Conservation (phyloP, 495 filamentous ascomycete genomes). For the Alectoria sarmentosa region DNA sequence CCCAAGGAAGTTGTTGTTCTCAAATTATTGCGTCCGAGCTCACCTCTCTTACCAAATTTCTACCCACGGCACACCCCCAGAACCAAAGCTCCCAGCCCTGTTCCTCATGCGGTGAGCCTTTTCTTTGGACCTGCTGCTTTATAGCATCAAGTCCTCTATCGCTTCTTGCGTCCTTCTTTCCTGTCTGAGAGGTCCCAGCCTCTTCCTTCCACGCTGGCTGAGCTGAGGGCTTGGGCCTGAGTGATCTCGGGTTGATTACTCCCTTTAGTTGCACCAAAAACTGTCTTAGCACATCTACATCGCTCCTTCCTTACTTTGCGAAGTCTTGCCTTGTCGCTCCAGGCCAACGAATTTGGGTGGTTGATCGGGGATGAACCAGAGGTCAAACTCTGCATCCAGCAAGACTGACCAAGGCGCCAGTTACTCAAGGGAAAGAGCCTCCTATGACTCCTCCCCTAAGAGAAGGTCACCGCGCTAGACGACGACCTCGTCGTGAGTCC, state of each 20-base stretch:
- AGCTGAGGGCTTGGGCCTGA: not conserved
- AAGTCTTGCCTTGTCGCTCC: not conserved
- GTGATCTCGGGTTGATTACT: not conserved
- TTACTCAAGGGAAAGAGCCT: not conserved
- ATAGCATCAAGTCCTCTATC: not conserved
- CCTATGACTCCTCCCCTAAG: not conserved
- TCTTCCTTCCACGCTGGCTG: not conserved
- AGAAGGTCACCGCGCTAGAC: not conserved
- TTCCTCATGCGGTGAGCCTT: not conserved
- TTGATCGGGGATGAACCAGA: not conserved
- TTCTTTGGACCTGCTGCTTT: not conserved
- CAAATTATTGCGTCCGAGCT: not conserved
- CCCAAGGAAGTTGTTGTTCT: not conserved
- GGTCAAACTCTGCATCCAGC: not conserved
- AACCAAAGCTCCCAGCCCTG: not conserved
- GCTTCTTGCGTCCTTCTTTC: not conserved
- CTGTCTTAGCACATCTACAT: not conserved
- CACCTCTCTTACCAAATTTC: not conserved
- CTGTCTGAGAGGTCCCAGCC: not conserved
- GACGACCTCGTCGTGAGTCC: not conserved
- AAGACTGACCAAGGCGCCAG: not conserved
- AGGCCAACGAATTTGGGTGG: not conserved
- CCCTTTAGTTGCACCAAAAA: not conserved
- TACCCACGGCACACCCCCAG: not conserved
- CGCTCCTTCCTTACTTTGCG: not conserved